These are phyloP conservation scores for Neobulgaria alba DNA, from an alignment of 2,329 filamentous ascomycete species.

Conservation along the genomic window DNA sequence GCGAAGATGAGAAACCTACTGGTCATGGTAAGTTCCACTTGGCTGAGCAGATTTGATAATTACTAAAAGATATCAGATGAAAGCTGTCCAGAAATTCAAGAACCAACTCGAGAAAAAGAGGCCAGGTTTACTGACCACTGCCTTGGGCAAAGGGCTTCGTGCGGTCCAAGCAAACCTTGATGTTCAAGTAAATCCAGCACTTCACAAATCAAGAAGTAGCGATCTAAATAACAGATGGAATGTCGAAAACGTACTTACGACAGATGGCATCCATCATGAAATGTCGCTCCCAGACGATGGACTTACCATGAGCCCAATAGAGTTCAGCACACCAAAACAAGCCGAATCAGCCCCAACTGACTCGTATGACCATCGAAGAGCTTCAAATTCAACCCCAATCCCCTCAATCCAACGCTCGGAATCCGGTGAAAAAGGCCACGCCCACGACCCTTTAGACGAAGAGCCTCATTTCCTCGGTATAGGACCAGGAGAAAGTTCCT, in stretches of 20 bases:
- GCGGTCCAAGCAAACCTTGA: constrained; percentile 29
- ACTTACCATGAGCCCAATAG: too few species aligned
- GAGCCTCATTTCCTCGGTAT: constrained; percentile 64
- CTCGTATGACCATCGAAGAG: too few species aligned
- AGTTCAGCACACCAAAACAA: too few species aligned
- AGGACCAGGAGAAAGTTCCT: constrained; percentile 50
- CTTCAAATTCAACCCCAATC: constrained; percentile 10
- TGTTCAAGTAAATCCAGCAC: constrained; percentile 20
- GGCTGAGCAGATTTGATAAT: neutral
- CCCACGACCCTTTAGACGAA: constrained; percentile 55
- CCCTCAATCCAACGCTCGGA: neutral
- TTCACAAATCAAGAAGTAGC: constrained; percentile 38
- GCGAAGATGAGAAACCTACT: constrained; percentile 80
- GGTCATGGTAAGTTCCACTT: constrained; percentile 66
- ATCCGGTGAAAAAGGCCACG: constrained; percentile 49
- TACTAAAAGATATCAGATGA: constrained; percentile 49
- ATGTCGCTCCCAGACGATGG: too few species aligned
- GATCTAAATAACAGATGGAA: constrained; percentile 42
- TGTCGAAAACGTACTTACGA: constrained; percentile 40
- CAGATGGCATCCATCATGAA: constrained; percentile 44
- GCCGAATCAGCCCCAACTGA: too few species aligned
- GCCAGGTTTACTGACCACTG: constrained; percentile 44
- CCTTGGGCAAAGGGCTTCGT: constrained; percentile 48
- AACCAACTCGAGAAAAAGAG: constrained; percentile 53
- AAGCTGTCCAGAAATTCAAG: constrained; percentile 87